A percentile compares a stretch with the other conserved stretches of the same genome.
Evolutionary conservation across 225 moss, liverwort and hornwort species (phyloP).

Genomic region (Climacium dendroides): DNA sequence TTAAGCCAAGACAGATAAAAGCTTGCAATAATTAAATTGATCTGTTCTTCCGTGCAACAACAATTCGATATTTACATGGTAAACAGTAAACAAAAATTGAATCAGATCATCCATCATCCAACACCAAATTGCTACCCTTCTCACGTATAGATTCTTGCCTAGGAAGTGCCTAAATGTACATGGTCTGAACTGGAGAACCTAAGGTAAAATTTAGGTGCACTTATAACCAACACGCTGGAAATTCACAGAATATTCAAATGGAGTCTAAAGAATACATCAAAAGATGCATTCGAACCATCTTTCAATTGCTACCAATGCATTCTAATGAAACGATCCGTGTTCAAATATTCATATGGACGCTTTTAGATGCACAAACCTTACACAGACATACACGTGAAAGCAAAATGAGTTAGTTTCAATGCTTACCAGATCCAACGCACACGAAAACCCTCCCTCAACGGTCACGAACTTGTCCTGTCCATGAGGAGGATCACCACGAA

Average conservation of each 20-base stretch:
- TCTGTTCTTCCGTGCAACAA: background rate
- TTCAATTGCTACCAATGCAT: background rate
- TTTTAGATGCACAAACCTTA: background rate
- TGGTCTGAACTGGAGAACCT: background rate
- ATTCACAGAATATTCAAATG: background rate
- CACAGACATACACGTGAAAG: background rate
- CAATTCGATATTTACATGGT: background rate
- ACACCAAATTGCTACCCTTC: background rate
- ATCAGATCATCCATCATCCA: background rate
- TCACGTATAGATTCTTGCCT: background rate
- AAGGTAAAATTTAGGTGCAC: background rate
- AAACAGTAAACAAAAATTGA: no score
- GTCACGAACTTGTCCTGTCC: conserved; percentile 88
- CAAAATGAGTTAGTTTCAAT: background rate
- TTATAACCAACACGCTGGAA: no score
- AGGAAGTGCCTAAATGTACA: background rate
- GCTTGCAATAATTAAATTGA: no score
- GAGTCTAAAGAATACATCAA: background rate
- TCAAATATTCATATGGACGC: background rate
- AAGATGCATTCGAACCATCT: background rate
- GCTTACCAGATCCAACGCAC: conserved; percentile 82
- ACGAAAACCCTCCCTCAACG: conserved; percentile 71
- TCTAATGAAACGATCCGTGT: background rate
- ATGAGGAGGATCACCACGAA: conserved; percentile 95
- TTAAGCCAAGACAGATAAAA: background rate